Base-by-base conservation (phyloP, 495 filamentous ascomycete genomes). In the Talaromyces nanjingensis region DNA sequence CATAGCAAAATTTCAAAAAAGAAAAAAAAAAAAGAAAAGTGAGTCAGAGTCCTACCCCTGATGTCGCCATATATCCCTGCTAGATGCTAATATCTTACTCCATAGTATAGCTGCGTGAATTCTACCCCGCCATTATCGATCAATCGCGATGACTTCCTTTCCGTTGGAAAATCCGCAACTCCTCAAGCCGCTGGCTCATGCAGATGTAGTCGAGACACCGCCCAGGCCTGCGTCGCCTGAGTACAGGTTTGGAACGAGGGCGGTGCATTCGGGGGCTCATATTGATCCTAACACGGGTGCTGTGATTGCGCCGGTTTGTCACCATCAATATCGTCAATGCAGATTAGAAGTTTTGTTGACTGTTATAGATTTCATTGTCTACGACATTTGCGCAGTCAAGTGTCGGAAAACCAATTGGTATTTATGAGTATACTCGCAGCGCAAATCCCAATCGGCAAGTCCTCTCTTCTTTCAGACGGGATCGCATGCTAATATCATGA, bases 231-330 rank as follows among this genome's bases (percentile, higher is more conserved):
- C 84, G 14, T 84, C 84, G 18, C 84, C 86, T 62, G 74, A 84
- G 27, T 85, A 88, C 69, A 80, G 83, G 24, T 98, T 98, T 76
- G 94, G 90, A 22, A 98, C 94, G 33, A 81, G 94, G 27, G 94
- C 94, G 53, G 94, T 98, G 12, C 94, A 98, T 76, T 91, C 93
- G 61, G 94, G 94, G 53, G 77, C 91, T 52, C 90, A 89, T 67
- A 91, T 96, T 74, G 94, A 98, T 78, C 90, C 92, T 45, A 78
- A 80, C 9, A 98, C 93, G 27, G 94, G 94, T 63, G 94, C 94
- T 66, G 94, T 98, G 65, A 98, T 98, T 74, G 89, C 92, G 73
- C 78, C 94, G 59, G 86, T 89, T 72, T 65, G 82, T 74, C 27
- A 18, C 5, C 16, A 27, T 12, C 60, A n/a, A n/a, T n/a, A n/a